Evolutionary conservation across 2,329 filamentous ascomycete genomes (phyloP), one percentile per base, ranked within the genome.

Genomic region (Curvularia spicifera): DNA sequence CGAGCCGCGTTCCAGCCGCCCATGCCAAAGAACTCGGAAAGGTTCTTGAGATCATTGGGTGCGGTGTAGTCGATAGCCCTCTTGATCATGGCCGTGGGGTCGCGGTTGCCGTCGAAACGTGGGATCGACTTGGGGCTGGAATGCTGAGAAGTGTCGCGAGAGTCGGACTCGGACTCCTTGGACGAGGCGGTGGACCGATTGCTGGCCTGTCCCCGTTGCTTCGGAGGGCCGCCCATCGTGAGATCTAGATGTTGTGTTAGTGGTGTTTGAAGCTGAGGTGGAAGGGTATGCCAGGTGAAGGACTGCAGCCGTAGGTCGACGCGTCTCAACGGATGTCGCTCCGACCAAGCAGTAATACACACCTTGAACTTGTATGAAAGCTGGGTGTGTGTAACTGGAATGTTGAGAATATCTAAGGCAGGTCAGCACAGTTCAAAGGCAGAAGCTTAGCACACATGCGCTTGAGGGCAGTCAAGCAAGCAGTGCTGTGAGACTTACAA

Each of bases 211-310:
- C 68, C 69, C 43, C 70, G 73, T 44, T 69, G 68, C 71, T 78
- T 79, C 1, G 67, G 45, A 44, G 78, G 67, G 40, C 74, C 76
- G 22, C 67, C 76, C 79, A 80, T 80, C 40, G 53, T 62, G 58
- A 51, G 59, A 48, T 60, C 60, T 72, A 53, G 31, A 54, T 28
- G 10, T 33, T 57, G 51, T 57, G 59, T 72, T 58, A 74, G 68
- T 47, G 56, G 45, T 63, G 59, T 29, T 47, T 22, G 31, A 35
- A 46, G 44, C 53, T 46, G 51, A 48, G 43, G 37, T 10, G 9
- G 2, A 55, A 26, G 31, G 8, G 39, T 49, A 35, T 57, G 39
- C 44, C 10, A 18, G 37, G 26, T 12, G 48, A 18, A 33, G 20
- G 24, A 33, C n/a, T 2, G 20, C 39, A 37, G 33, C 13, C 15